Conservation (phyloP, 352 stramenopile genomes). For the Globisporangium uncinulatum region DNA sequence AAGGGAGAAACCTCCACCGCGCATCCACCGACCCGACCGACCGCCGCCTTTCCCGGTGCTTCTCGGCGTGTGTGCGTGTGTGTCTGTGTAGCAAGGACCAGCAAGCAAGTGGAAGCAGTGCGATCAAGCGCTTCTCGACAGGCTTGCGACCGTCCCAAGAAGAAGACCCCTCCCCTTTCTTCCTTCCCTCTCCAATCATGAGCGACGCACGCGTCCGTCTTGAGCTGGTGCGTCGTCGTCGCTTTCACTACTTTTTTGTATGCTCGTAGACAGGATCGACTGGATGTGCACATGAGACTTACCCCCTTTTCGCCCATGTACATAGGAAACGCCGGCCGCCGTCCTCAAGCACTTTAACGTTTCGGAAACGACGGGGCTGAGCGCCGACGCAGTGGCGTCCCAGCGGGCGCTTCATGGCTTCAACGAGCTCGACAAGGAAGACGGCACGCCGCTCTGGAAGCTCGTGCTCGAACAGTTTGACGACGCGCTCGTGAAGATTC, state of each 20-base stretch:
- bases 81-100: not conserved
- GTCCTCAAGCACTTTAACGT: slow-evolving; percentile 79
- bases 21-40: no score
- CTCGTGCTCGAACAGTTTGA: slow-evolving; percentile 99
- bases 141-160: no score
- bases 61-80: not conserved
- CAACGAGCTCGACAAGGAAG: slow-evolving; percentile 90
- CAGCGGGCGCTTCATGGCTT: slow-evolving; percentile 56
- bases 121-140: no score
- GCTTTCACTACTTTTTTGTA: no score
- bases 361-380: slow-evolving; percentile 52
- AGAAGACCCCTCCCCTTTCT: not conserved
- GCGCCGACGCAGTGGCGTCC: slow-evolving; percentile 43
- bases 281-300: no score
- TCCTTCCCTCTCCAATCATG: not conserved
- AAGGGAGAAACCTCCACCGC: not conserved
- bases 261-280: no score
- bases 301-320: not conserved
- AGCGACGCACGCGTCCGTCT: slow-evolving; percentile 10
- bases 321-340: slow-evolving; percentile 50
- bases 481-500: slow-evolving; percentile 97
- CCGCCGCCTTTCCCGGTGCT: not conserved
- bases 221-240: slow-evolving; percentile 6
- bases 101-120: not conserved
- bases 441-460: slow-evolving; percentile 87